phyloP scores from a whole-genome alignment of 768 basidiomycete genomes.

The Panaeolus papilionaceus region DNA sequence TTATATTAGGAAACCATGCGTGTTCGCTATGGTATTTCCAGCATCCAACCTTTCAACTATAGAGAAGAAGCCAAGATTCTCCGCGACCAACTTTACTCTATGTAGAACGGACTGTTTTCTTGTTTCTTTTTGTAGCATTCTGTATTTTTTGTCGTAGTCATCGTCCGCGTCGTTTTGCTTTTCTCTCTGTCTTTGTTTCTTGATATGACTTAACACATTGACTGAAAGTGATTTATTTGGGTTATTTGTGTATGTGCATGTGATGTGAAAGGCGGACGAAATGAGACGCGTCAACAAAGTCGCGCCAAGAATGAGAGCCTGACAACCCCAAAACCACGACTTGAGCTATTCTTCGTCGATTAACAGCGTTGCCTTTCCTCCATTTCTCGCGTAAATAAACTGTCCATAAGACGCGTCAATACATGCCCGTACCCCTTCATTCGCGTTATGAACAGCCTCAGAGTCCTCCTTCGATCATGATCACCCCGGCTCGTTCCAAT shows the following conservation, averaged over 20 bases:
- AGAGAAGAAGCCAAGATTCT: conserved; percentile 67
- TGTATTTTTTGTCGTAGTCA: conserved; percentile 1
- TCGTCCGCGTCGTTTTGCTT: conserved; percentile 4
- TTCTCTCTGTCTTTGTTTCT: background rate
- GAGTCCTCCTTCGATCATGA: conserved; percentile 31
- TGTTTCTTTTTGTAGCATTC: background rate
- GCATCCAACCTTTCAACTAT: conserved; percentile 71
- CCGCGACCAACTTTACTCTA: conserved; percentile 61
- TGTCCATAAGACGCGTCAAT: conserved; percentile 7
- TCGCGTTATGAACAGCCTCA: conserved; percentile 31
- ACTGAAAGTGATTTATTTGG: conserved; percentile 8
- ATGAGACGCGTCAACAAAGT: conserved; percentile 25
- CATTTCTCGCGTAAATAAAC: background rate
- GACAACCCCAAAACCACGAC: conserved; percentile 19
- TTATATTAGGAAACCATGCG: conserved; percentile 72
- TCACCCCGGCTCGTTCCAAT: conserved; percentile 31
- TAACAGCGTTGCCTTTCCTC: conserved; percentile 8
- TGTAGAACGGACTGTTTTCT: conserved; percentile 51
- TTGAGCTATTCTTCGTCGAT: conserved; percentile 16
- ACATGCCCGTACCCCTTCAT: conserved; percentile 32
- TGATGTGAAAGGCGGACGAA: conserved; percentile 27
- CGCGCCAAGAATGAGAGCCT: conserved; percentile 11
- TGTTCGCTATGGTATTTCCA: conserved; percentile 82
- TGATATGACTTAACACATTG: background rate
- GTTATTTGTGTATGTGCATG: conserved; percentile 21